Conservation (phyloP, 306 rosid genomes). For the Lathyrus sativus region DNA sequence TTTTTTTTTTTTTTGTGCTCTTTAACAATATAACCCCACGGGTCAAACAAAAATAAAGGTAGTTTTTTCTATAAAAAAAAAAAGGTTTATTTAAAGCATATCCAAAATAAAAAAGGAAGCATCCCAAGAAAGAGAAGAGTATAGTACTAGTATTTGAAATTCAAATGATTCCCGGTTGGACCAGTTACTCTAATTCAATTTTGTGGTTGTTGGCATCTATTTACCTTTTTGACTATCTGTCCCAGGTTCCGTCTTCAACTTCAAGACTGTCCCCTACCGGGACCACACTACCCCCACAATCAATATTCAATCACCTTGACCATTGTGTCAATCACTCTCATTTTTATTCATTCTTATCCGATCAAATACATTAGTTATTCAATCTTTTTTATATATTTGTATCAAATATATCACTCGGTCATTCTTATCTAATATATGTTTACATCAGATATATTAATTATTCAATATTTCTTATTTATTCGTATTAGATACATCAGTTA, state of each 20-base stretch:
- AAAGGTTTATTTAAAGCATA: neutral
- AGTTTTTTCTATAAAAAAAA: too few species aligned
- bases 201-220: slow-evolving; percentile 29
- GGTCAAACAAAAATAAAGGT: too few species aligned
- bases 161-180: slow-evolving; percentile 19
- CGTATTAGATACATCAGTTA: too few species aligned
- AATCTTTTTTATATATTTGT: too few species aligned
- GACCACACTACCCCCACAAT: slow-evolving; percentile 17
- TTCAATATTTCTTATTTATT: too few species aligned
- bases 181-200: neutral
- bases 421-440: too few species aligned
- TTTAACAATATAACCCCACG: too few species aligned
- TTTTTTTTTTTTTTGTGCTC: too few species aligned
- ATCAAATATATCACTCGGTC: too few species aligned
- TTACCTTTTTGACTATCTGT: slow-evolving; percentile 49
- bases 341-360: too few species aligned
- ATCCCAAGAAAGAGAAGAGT: neutral
- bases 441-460: too few species aligned
- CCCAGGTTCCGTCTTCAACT: slow-evolving; percentile 41
- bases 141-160: slow-evolving; percentile 14
- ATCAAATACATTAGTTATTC: too few species aligned
- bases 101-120: slow-evolving; percentile 1
- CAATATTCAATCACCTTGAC: neutral
- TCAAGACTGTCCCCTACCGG: slow-evolving; percentile 40
- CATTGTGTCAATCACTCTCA: slow-evolving; percentile 29